These are phyloP conservation scores for Sporisorium sorghi DNA, from an alignment of 1,284 basidiomycete species.

Conservation along the genomic window DNA sequence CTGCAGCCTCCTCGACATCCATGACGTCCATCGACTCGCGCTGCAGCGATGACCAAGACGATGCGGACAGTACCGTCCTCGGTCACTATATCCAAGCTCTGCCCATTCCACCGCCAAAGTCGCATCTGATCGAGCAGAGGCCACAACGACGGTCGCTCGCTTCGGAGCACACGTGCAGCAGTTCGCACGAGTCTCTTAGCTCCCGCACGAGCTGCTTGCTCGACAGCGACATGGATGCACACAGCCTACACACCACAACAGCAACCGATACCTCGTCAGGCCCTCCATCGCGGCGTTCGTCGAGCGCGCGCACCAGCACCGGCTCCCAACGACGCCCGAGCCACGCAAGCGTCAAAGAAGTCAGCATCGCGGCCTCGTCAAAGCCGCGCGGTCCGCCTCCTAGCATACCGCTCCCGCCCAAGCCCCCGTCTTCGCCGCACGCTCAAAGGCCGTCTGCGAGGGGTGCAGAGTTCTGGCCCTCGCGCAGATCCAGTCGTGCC, in stretches of 20 bases:
- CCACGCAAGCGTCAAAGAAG: neutral
- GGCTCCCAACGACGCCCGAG: slow-evolving; percentile 5
- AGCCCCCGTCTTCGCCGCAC: slow-evolving; percentile 11
- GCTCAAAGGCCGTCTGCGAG: slow-evolving; percentile 5
- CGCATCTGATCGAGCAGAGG: neutral
- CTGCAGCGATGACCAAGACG: slow-evolving; percentile 26
- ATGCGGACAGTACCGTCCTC: slow-evolving; percentile 36
- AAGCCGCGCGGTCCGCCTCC: slow-evolving; percentile 38
- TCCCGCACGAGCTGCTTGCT: slow-evolving; percentile 11
- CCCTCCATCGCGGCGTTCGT: slow-evolving; percentile 11
- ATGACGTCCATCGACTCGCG: neutral
- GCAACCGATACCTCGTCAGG: slow-evolving; percentile 17
- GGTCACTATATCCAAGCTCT: slow-evolving; percentile 25
- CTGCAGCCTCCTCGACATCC: neutral
- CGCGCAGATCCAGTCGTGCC: slow-evolving; percentile 22
- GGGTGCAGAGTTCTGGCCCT: slow-evolving; percentile 1
- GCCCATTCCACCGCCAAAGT: slow-evolving; percentile 17
- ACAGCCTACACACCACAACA: slow-evolving; percentile 20
- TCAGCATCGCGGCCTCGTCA: neutral
- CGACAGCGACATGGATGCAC: slow-evolving; percentile 25
- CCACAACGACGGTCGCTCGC: slow-evolving; percentile 13
- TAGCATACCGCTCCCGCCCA: slow-evolving; percentile 34
- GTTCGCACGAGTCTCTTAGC: slow-evolving; percentile 24
- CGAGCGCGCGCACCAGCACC: slow-evolving; percentile 7
- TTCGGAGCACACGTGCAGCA: slow-evolving; percentile 17